Evolutionary conservation across 2,329 filamentous ascomycete genomes (phyloP).

Genomic region (Penicillium occitanis): DNA sequence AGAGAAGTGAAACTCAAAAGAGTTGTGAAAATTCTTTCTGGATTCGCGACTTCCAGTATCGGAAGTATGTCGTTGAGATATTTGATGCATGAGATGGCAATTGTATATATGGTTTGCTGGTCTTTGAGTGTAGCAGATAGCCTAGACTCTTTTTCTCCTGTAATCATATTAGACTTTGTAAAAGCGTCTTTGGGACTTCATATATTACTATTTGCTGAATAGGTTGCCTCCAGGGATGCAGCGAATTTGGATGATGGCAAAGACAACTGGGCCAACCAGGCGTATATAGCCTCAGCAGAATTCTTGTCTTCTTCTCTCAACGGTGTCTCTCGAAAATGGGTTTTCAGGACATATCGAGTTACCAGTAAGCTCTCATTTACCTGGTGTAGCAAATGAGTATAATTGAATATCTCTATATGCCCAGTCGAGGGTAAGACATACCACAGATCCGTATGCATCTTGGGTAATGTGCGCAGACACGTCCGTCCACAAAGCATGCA

Average conservation of each 20-base stretch:
- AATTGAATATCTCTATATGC: not conserved
- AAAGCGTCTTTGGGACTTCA: not conserved
- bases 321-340: slow-evolving; percentile 23
- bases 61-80: slow-evolving; percentile 25
- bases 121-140: slow-evolving; percentile 25
- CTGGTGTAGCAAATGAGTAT: slow-evolving; percentile 25
- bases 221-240: slow-evolving; percentile 28
- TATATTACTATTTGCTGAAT: slow-evolving; percentile 24
- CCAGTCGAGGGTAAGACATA: not conserved
- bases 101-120: slow-evolving; percentile 28
- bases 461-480: slow-evolving; percentile 28
- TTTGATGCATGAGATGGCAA: slow-evolving; percentile 34
- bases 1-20: slow-evolving; percentile 35
- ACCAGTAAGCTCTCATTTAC: slow-evolving; percentile 35
- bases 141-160: slow-evolving; percentile 25
- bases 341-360: slow-evolving; percentile 28
- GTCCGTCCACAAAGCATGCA: slow-evolving; percentile 34
- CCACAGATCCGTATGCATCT: slow-evolving; percentile 11
- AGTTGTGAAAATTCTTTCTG: slow-evolving; percentile 31
- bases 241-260: slow-evolving; percentile 37
- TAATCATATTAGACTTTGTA: not conserved
- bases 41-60: slow-evolving; percentile 26
- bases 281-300: slow-evolving; percentile 31
- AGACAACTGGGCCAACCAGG: slow-evolving; percentile 34
- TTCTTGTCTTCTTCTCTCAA: slow-evolving; percentile 26